These are phyloP conservation scores for Exophiala lecanii-corni DNA, from an alignment of 2,329 filamentous ascomycete species.

Conservation along the genomic window DNA sequence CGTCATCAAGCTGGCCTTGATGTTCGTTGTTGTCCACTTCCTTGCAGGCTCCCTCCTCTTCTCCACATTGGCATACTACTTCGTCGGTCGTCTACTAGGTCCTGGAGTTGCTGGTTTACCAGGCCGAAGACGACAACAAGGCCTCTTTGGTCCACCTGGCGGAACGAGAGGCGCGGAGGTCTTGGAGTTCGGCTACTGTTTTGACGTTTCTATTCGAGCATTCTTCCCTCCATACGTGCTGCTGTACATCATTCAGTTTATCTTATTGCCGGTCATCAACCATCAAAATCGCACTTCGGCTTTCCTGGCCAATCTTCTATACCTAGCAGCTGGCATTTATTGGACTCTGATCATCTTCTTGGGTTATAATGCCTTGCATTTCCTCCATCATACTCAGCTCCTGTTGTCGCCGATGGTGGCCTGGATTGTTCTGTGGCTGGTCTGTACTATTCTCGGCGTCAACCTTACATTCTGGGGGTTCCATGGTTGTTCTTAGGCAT, in stretches of 20 bases:
- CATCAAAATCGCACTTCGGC: constrained; percentile 42
- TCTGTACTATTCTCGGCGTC: constrained; percentile 45
- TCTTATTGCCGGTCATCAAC: constrained; percentile 57
- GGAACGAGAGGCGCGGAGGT: constrained; percentile 47
- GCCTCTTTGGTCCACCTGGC: constrained; percentile 54
- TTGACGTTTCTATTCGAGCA: constrained; percentile 63
- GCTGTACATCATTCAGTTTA: constrained; percentile 62
- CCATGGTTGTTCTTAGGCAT: constrained; percentile 43
- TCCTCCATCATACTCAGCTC: constrained; percentile 63
- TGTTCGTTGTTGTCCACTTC: constrained; percentile 56
- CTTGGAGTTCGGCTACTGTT: constrained; percentile 67
- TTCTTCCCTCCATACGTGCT: constrained; percentile 66
- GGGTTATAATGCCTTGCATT: constrained; percentile 65
- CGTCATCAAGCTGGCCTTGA: constrained; percentile 44
- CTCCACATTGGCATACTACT: constrained; percentile 60
- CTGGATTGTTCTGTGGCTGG: constrained; percentile 56
- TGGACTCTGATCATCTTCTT: constrained; percentile 66
- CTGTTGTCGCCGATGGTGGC: constrained; percentile 59
- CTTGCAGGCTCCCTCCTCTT: constrained; percentile 56
- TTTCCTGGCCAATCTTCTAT: constrained; percentile 62
- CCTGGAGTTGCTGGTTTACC: constrained; percentile 44
- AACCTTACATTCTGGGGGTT: constrained; percentile 43
- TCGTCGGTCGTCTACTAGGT: constrained; percentile 58
- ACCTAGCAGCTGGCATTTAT: constrained; percentile 61
- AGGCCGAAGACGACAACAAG: constrained; percentile 46